Evolutionary conservation across 768 basidiomycete genomes (phyloP).

Genomic region (Mycena albidolilacea): DNA sequence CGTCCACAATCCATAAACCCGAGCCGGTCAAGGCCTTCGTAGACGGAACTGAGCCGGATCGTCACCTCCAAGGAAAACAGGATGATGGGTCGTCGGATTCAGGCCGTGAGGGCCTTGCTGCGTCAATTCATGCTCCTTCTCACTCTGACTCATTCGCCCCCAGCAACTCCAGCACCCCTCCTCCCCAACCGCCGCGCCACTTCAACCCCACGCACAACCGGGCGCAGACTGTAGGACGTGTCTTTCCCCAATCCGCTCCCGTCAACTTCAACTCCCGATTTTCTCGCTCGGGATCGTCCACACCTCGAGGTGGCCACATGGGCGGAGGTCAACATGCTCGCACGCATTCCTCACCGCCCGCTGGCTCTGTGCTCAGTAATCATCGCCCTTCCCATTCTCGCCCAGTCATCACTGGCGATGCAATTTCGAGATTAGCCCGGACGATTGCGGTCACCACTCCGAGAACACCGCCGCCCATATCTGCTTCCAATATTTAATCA

Average conservation of each 20-base stretch:
- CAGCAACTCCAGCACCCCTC: slow-evolving; percentile 51
- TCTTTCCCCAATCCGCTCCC: slow-evolving; percentile 48
- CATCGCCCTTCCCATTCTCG: slow-evolving; percentile 65
- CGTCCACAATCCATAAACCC: neutral
- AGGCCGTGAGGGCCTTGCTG: slow-evolving; percentile 53
- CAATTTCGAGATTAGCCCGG: slow-evolving; percentile 74
- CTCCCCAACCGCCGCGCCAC: slow-evolving; percentile 42
- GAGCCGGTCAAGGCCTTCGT: slow-evolving; percentile 8
- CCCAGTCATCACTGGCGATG: slow-evolving; percentile 83
- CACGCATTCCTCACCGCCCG: slow-evolving; percentile 77
- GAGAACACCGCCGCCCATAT: slow-evolving; percentile 40
- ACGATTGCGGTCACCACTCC: slow-evolving; percentile 62
- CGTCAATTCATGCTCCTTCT: slow-evolving; percentile 73
- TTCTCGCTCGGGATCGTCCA: slow-evolving; percentile 61
- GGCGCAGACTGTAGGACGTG: slow-evolving; percentile 70
- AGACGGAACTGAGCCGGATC: slow-evolving; percentile 6
- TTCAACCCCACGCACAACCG: slow-evolving; percentile 63
- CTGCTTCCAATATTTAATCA: slow-evolving; percentile 46
- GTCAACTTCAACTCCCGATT: slow-evolving; percentile 49
- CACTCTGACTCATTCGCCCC: slow-evolving; percentile 60
- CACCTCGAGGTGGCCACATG: slow-evolving; percentile 57
- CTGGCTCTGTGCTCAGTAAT: slow-evolving; percentile 47
- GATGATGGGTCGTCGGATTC: slow-evolving; percentile 39
- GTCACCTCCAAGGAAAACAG: slow-evolving; percentile 21
- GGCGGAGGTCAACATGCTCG: slow-evolving; percentile 63